Base-by-base conservation (phyloP, 331 rosid species). In the Dryas integrifolia region DNA sequence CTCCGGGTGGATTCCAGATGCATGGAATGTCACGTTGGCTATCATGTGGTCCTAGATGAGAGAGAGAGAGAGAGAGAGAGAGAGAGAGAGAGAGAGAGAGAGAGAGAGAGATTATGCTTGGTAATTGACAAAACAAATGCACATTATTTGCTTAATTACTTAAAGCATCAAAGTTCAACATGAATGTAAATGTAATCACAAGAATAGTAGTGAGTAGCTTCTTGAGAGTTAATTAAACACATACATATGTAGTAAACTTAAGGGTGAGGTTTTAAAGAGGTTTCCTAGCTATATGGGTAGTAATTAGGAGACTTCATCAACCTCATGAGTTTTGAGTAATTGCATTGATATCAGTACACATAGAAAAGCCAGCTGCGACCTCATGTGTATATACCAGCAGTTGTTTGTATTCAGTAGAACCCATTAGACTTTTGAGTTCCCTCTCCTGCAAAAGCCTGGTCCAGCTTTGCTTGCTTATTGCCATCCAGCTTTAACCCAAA, bases 401-500 rank as follows among this genome's bases (percentile, higher is more conserved):
- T 30, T 30, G 35, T 65, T 78, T 69, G 7, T 12, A 35, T 64
- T 82, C 80, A 88, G 86, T 79, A 86, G 70, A 88, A 84, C 69
- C 87, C 93, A 60, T 70, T 83, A 77, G 96, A 72, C 80, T 85
- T 92, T 81, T 82, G 86, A 78, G 86, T 65, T 41, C 76, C 83
- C 72, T 89, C 89, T 24, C 56, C 91, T 65, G 79, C 79, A 53
- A 83, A 59, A 67, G 82, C 40, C 75, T 86, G 90, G 65, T 79
- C 97, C 85, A 81, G 76, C 78, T 88, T 91, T 71, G 80, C 82
- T 80, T 95, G 89, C 83, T 85, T 89, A 80, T 81, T 91, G 51
- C 89, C 92, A 79, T 95, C 98, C 81, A 88, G 82, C 88, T 91
- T 94, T 79, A 88, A 85, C 64, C 97, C 97, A 83, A 88, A 91